Conservation (phyloP, 75 land plant species). For the Pinus albicaulis region DNA sequence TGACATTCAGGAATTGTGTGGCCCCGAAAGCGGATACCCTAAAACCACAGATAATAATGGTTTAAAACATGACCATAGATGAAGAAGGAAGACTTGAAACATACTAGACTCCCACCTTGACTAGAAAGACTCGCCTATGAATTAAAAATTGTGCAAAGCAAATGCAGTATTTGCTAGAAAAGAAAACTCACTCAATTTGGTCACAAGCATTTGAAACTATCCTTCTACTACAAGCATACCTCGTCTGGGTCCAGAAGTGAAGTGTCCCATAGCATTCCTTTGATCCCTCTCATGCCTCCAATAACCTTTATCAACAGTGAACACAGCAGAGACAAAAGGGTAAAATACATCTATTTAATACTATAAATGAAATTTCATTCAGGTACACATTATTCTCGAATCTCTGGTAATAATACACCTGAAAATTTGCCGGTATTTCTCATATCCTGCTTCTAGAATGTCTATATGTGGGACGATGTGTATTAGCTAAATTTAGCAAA, state of each 20-base stretch:
- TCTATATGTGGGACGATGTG: background rate
- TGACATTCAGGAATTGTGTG: conserved; percentile 96
- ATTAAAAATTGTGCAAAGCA: background rate
- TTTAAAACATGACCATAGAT: background rate
- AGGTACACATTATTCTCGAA: background rate
- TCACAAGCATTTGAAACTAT: background rate
- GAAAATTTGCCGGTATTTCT: background rate
- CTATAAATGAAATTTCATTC: background rate
- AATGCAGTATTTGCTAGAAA: background rate
- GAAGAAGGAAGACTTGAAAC: background rate
- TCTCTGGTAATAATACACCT: background rate
- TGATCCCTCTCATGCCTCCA: conserved; percentile 99
- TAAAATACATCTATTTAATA: background rate
- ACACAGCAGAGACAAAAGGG: background rate
- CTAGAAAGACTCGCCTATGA: background rate
- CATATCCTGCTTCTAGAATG: background rate
- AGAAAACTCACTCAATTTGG: background rate
- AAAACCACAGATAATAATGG: background rate
- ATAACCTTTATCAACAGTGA: conserved; percentile 46
- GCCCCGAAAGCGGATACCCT: conserved; percentile 97
- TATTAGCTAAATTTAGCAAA: background rate
- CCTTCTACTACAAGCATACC: conserved; percentile 28
- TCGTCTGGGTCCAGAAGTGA: conserved; percentile 97
- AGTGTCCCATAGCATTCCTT: conserved; percentile 93
- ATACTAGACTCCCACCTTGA: background rate